Evolutionary conservation across 2,329 filamentous ascomycete species (phyloP).

Genomic region (Neoscytalidium dimidiatum): DNA sequence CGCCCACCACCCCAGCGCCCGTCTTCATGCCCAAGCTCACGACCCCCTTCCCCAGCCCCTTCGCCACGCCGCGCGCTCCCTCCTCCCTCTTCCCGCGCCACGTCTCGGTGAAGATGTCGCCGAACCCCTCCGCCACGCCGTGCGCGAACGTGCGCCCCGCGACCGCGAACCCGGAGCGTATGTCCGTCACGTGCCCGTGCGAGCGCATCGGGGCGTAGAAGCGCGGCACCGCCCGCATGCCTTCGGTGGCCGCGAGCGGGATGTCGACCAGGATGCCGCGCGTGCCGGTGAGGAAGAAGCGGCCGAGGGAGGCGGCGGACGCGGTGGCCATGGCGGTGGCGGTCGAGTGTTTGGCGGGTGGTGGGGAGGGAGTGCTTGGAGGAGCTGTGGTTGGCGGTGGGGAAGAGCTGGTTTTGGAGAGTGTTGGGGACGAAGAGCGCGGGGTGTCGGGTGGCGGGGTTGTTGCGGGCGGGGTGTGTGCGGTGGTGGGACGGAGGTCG

Average conservation of each 20-base stretch:
- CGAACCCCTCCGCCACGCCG: conserved; percentile 36
- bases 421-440: no score
- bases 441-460: background rate
- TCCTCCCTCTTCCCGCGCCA: conserved; percentile 33
- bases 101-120: conserved; percentile 28
- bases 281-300: conserved; percentile 25
- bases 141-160: conserved; percentile 36
- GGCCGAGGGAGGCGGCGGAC: conserved; percentile 26
- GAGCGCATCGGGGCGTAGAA: conserved; percentile 39
- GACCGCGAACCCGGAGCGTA: conserved; percentile 33
- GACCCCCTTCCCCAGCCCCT: background rate
- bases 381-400: background rate
- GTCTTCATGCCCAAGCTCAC: background rate
- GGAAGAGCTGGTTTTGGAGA: background rate
- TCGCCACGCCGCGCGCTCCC: conserved; percentile 22
- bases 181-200: conserved; percentile 35
- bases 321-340: conserved; percentile 24
- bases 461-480: background rate
- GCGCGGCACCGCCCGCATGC: conserved; percentile 37
- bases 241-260: conserved; percentile 39
- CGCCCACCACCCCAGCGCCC: background rate
- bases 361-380: background rate
- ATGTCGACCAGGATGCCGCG: conserved; percentile 40
- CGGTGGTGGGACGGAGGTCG: background rate
- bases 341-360: background rate